A percentile compares a stretch with the other conserved stretches of the same genome.
These are phyloP conservation scores for Capillidium rhysosporum DNA, from an alignment of 371 early-diverging fungal species.

Conservation along the genomic window DNA sequence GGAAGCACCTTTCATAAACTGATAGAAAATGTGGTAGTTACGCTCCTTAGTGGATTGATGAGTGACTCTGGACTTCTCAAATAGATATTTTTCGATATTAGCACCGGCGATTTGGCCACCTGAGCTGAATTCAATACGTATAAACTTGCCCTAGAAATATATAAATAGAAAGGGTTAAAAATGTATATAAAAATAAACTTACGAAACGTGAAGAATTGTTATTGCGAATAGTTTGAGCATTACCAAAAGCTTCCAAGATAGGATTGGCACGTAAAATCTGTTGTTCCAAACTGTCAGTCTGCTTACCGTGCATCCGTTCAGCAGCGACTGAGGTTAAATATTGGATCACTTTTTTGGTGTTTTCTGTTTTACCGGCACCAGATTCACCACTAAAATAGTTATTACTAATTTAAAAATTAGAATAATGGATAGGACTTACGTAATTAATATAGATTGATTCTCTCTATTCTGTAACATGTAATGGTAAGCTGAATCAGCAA, in stretches of 20 bases:
- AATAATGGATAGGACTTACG: constrained; percentile 26
- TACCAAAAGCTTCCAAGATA: constrained; percentile 98
- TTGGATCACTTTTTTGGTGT: constrained; percentile 98
- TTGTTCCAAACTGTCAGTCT: constrained; percentile 49
- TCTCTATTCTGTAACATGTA: constrained; percentile 85
- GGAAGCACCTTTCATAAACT: constrained; percentile 73
- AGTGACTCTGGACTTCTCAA: constrained; percentile 97
- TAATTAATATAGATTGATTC: constrained; percentile 97
- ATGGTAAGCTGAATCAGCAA: constrained; percentile 88
- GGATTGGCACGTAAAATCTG: constrained; percentile 97
- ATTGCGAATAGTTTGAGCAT: constrained; percentile 98
- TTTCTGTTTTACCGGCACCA: constrained; percentile 99
- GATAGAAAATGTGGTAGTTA: constrained; percentile 98
- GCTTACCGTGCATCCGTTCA: constrained; percentile 18
- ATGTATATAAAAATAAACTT: constrained; percentile 16
- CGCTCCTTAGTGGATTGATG: constrained; percentile 80
- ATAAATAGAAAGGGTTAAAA: background rate
- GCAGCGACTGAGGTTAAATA: constrained; percentile 86
- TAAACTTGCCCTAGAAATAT: constrained; percentile 86
- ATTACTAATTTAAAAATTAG: background rate
- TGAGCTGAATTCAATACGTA: constrained; percentile 89
- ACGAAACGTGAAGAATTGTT: constrained; percentile 99
- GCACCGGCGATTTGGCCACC: constrained; percentile 87
- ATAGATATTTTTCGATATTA: constrained; percentile 93
- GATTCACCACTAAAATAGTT: constrained; percentile 79